Evolutionary conservation across 352 stramenopile species (phyloP).

Genomic region (Saprolegnia parasitica): DNA sequence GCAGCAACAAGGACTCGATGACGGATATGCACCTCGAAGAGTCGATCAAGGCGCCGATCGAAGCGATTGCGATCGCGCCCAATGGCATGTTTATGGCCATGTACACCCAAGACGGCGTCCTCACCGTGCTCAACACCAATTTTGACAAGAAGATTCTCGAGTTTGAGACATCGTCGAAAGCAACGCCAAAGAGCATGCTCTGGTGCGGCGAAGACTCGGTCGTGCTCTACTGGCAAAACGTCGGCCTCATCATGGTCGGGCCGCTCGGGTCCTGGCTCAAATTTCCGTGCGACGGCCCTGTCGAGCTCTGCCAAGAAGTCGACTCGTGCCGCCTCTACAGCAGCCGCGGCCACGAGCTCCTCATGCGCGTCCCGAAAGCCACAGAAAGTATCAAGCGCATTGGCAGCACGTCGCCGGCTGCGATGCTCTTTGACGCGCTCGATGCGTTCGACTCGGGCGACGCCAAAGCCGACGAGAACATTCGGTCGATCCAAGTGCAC

Average conservation of each 20-base stretch:
- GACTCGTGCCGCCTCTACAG: constrained; percentile 62
- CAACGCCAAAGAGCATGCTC: constrained; percentile 63
- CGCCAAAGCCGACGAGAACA: constrained; percentile 85
- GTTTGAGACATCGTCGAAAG: constrained; percentile 84
- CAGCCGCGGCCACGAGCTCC: constrained; percentile 65
- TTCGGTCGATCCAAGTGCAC: constrained; percentile 80
- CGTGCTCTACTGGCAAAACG: constrained; percentile 81
- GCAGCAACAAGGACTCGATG: constrained; percentile 39
- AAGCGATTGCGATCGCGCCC: constrained; percentile 88
- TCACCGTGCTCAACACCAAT: constrained; percentile 94
- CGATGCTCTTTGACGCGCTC: constrained; percentile 88
- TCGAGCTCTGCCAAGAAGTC: constrained; percentile 57
- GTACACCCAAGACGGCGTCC: constrained; percentile 89
- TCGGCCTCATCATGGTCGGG: constrained; percentile 78
- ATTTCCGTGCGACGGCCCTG: constrained; percentile 68
- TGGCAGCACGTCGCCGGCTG: constrained; percentile 77
- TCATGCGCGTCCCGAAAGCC: constrained; percentile 78
- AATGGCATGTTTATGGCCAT: constrained; percentile 95
- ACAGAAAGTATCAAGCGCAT: constrained; percentile 86
- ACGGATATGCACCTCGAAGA: constrained; percentile 83
- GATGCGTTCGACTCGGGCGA: constrained; percentile 86
- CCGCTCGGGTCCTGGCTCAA: constrained; percentile 81
- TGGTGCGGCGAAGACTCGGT: constrained; percentile 90
- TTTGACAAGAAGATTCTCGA: constrained; percentile 93
- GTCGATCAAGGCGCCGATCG: constrained; percentile 83